These are phyloP conservation scores for Ceratocystis cubensis DNA, from an alignment of 2,329 filamentous ascomycete species.

Conservation along the genomic window DNA sequence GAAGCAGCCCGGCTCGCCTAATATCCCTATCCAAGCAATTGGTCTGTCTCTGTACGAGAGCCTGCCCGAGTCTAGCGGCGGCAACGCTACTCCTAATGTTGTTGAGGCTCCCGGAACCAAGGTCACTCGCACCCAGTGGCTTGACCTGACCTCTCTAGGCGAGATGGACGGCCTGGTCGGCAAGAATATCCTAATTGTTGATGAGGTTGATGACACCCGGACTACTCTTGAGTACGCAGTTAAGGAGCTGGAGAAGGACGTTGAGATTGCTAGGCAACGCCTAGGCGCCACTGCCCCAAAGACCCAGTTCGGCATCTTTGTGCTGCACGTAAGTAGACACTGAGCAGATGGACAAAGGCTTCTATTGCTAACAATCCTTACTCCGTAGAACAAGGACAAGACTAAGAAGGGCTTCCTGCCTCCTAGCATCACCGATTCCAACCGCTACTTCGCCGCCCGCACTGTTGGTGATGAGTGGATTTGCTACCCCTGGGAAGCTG, in stretches of 20 bases:
- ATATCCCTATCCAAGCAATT: conserved; percentile 98
- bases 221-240: conserved; percentile 92
- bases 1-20: conserved; percentile 71
- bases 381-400: conserved; percentile 86
- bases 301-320: conserved; percentile 89
- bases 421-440: conserved; percentile 57
- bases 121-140: conserved; percentile 96
- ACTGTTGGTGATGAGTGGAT: conserved; percentile 96
- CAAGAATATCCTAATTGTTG: conserved; percentile 84
- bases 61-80: conserved; percentile 45
- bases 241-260: conserved; percentile 86
- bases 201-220: conserved; percentile 90
- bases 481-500: conserved; percentile 97
- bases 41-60: conserved; percentile 93
- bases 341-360: background rate
- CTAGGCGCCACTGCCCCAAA: conserved; percentile 51
- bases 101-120: conserved; percentile 74
- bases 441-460: conserved; percentile 70
- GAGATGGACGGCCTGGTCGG: conserved; percentile 82
- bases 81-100: conserved; percentile 33
- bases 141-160: conserved; percentile 70
- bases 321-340: conserved; percentile 61
- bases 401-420: conserved; percentile 81
- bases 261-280: conserved; percentile 64
- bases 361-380: background rate